Conservation (phyloP, 495 filamentous ascomycete species). For the Podospora appendiculata region DNA sequence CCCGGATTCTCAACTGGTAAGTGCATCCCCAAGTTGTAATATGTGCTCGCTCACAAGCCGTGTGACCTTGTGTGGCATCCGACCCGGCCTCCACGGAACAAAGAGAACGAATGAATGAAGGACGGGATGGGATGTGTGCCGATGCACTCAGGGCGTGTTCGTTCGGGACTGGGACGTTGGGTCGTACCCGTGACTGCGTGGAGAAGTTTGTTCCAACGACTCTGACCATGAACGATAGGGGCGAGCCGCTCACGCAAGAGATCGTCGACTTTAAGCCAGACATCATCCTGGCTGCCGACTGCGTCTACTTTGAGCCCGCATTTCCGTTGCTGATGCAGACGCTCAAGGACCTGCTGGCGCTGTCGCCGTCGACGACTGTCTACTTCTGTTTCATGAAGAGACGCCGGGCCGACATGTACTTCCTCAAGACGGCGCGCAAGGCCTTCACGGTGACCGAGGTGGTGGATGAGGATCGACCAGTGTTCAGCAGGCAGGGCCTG, state of each 20-base stretch:
- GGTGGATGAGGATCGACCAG: constrained; percentile 49
- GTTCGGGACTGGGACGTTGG: neutral
- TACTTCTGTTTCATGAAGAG: constrained; percentile 96
- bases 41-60: too few relatives aligned
- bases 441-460: constrained; percentile 56
- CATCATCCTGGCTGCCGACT: constrained; percentile 86
- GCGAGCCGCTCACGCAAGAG: constrained; percentile 42
- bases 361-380: constrained; percentile 52
- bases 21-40: neutral
- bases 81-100: too few relatives aligned
- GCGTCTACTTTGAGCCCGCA: constrained; percentile 93
- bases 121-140: too few relatives aligned
- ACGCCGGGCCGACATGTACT: constrained; percentile 65
- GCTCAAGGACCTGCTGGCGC: constrained; percentile 51
- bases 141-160: too few relatives aligned
- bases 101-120: too few relatives aligned
- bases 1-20: constrained; percentile 71
- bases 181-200: neutral
- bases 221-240: constrained; percentile 33
- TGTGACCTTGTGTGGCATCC: too few relatives aligned
- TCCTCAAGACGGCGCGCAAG: constrained; percentile 61
- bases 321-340: constrained; percentile 82
- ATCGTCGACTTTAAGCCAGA: constrained; percentile 50
- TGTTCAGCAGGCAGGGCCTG: constrained; percentile 54
- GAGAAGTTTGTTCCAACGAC: constrained; percentile 15